A percentile compares a stretch with the other conserved stretches of the same genome.
phyloP scores from a whole-genome alignment of 768 basidiomycete species.

The Leccinum variicolor region DNA sequence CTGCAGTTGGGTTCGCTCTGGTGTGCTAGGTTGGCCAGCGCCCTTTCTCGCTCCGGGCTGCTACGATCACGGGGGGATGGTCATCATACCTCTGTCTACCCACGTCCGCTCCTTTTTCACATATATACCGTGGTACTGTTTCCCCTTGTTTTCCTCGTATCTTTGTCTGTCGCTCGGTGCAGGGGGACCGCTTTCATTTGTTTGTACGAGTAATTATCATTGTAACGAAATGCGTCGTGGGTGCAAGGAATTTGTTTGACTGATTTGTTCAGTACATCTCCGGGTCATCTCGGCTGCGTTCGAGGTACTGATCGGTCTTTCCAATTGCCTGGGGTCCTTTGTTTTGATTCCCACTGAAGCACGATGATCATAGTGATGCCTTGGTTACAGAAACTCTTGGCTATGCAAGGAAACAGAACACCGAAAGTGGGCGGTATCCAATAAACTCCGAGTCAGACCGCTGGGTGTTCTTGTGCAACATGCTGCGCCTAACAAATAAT shows the following conservation, averaged over 20 bases:
- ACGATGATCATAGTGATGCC: no score
- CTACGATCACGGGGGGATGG: neutral
- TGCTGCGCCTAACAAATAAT: no score
- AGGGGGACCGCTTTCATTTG: neutral
- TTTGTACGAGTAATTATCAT: neutral
- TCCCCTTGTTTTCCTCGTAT: neutral
- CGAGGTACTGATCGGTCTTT: no score
- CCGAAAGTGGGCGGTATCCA: no score
- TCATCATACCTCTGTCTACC: neutral
- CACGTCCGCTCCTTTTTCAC: neutral
- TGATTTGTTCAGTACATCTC: neutral
- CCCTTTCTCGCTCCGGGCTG: neutral
- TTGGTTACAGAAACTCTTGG: no score
- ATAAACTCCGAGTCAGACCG: no score
- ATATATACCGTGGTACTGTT: neutral
- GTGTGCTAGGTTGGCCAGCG: slow-evolving; percentile 11
- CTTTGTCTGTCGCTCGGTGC: neutral
- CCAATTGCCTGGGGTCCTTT: neutral
- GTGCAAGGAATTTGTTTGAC: neutral
- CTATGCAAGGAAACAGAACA: no score
- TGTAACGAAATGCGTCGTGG: neutral
- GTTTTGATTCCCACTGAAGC: neutral
- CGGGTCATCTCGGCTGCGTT: no score
- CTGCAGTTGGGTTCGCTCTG: slow-evolving; percentile 16
- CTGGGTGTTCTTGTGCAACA: no score